Percentiles rank a stretch among this genome's conserved stretches.
Conservation (phyloP, 2,329 filamentous ascomycete genomes). For the Leptosphaerulina australis region DNA sequence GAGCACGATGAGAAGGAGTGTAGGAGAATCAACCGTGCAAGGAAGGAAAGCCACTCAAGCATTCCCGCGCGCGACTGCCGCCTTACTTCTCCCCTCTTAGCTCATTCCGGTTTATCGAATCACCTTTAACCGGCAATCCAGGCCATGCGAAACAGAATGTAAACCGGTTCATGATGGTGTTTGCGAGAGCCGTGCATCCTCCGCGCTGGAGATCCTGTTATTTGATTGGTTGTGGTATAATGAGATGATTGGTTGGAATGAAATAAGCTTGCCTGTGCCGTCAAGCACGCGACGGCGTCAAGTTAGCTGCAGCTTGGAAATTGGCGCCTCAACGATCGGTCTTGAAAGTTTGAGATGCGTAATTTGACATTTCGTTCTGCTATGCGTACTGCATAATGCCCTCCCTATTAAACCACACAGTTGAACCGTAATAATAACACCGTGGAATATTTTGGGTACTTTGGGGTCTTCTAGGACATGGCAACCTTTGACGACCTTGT, state of each 20-base stretch:
- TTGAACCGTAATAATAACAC: too few species aligned
- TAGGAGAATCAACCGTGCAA: background rate
- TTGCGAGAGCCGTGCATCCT: conserved; percentile 15
- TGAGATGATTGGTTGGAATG: background rate
- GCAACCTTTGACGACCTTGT: too few species aligned
- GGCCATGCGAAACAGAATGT: conserved; percentile 5
- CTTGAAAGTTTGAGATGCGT: too few species aligned
- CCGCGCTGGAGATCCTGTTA: background rate
- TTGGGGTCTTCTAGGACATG: too few species aligned
- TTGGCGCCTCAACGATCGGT: conserved; percentile 15
- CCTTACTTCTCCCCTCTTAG: conserved; percentile 9
- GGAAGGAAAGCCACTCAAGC: too few species aligned
- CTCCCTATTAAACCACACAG: too few species aligned
- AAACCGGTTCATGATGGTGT: conserved; percentile 16
- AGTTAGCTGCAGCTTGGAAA: conserved; percentile 11
- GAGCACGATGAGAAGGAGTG: background rate
- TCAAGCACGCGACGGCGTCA: conserved; percentile 8
- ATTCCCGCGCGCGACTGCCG: background rate
- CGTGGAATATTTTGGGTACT: too few species aligned
- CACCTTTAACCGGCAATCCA: background rate
- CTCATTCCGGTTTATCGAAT: conserved; percentile 4
- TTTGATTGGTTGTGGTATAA: background rate
- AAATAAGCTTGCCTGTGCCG: conserved; percentile 17
- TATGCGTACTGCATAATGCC: too few species aligned
- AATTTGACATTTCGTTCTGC: too few species aligned